These are phyloP conservation scores for Apophysomyces elegans DNA, from an alignment of 371 early-diverging fungal genomes.

Conservation along the genomic window DNA sequence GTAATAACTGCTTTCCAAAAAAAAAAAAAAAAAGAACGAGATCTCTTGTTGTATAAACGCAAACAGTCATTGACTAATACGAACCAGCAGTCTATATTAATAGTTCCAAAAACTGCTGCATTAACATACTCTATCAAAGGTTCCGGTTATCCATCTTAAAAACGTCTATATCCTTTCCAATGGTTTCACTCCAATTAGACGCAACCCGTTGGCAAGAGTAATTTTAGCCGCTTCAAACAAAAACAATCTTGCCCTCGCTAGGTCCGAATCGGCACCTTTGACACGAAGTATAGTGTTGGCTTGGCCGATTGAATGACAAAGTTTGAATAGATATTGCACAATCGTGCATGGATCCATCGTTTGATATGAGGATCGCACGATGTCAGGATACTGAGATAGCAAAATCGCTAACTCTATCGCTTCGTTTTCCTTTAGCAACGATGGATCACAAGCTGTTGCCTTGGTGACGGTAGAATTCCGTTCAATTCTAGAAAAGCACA, in stretches of 20 bases:
- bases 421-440: constrained; percentile 66
- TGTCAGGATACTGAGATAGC: constrained; percentile 85
- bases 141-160: neutral
- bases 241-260: constrained; percentile 79
- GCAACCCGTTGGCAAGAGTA: constrained; percentile 80
- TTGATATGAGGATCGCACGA: constrained; percentile 55
- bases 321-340: constrained; percentile 81
- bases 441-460: constrained; percentile 18
- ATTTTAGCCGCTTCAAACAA: constrained; percentile 73
- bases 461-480: constrained; percentile 21
- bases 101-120: neutral
- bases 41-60: too few species aligned
- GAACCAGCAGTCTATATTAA: neutral
- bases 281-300: constrained; percentile 79
- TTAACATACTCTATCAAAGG: neutral
- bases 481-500: constrained; percentile 26
- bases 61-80: neutral
- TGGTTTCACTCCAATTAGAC: constrained; percentile 78
- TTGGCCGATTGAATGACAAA: constrained; percentile 75
- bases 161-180: constrained; percentile 81
- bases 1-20: neutral
- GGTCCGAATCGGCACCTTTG: constrained; percentile 52
- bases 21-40: neutral
- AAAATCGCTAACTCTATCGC: constrained; percentile 71
- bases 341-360: constrained; percentile 84